Percentiles rank a stretch among this genome's conserved stretches.
Conservation (phyloP, 106 monocot genomes). For the Dendrobium chrysotoxum region DNA sequence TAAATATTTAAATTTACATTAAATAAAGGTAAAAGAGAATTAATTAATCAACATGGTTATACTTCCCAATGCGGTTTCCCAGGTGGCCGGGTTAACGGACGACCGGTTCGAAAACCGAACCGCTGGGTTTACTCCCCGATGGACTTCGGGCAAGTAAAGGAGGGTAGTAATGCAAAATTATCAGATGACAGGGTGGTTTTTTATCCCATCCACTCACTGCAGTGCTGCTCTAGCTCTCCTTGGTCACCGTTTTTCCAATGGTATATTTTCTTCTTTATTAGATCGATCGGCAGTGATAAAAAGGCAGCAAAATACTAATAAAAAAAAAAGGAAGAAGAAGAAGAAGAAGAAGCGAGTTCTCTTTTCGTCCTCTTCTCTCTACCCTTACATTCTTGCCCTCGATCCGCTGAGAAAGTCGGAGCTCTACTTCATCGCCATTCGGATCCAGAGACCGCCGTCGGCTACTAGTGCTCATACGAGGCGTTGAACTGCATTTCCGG, state of each 20-base stretch:
- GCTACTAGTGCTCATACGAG: not conserved
- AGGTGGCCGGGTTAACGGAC: too few species aligned
- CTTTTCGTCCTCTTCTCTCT: conserved; percentile 1
- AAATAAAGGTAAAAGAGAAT: too few species aligned
- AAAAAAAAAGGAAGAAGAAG: not conserved
- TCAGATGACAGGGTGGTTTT: not conserved
- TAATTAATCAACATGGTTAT: too few species aligned
- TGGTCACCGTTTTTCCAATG: not conserved
- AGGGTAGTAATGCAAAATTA: not conserved
- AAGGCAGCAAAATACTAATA: not conserved
- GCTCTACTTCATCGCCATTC: conserved; percentile 7
- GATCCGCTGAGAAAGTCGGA: not conserved
- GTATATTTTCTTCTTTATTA: conserved; percentile 1
- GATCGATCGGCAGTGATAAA: conserved; percentile 1
- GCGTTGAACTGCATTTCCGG: conserved; percentile 6
- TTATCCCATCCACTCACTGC: not conserved
- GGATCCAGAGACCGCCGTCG: not conserved
- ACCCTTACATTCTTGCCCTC: not conserved
- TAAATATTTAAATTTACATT: too few species aligned
- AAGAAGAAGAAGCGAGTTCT: conserved; percentile 3
- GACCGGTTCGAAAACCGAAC: too few species aligned
- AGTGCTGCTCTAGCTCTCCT: not conserved
- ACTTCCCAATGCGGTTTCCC: too few species aligned
- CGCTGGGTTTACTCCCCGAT: not conserved
- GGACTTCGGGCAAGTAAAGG: not conserved